phyloP scores from a whole-genome alignment of 2,329 filamentous ascomycete genomes.

The Alternaria postmessia region DNA sequence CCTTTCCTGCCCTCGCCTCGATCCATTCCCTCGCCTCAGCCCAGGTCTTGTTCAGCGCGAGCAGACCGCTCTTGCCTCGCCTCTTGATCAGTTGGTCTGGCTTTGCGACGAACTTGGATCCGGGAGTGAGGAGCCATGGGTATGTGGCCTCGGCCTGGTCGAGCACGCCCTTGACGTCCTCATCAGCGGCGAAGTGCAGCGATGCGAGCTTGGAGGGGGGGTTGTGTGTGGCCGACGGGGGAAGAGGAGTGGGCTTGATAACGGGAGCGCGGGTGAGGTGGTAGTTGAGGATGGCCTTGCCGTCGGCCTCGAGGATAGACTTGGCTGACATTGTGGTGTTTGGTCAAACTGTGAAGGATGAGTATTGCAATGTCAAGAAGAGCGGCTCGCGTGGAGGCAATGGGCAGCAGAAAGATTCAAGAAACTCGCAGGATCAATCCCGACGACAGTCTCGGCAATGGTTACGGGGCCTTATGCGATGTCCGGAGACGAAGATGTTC shows the following conservation, averaged over 20 bases:
- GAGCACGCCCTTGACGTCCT: constrained; percentile 81
- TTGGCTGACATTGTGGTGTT: constrained; percentile 83
- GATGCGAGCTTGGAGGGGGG: constrained; percentile 88
- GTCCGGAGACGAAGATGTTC: constrained; percentile 28
- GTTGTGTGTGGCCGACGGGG: constrained; percentile 86
- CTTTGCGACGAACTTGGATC: constrained; percentile 96
- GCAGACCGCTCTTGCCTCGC: constrained; percentile 96
- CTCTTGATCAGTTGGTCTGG: constrained; percentile 99
- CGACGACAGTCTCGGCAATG: constrained; percentile 25
- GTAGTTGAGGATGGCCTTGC: constrained; percentile 99
- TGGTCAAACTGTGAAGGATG: constrained; percentile 35
- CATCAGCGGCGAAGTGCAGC: constrained; percentile 90
- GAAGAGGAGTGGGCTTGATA: constrained; percentile 97
- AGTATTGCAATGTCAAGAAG: constrained; percentile 26
- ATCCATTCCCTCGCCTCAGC: constrained; percentile 93
- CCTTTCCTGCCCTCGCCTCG: constrained; percentile 88
- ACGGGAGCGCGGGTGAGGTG: constrained; percentile 96
- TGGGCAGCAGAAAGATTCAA: constrained; percentile 19
- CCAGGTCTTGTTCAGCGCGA: constrained; percentile 98
- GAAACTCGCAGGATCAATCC: constrained; percentile 19
- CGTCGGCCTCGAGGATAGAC: constrained; percentile 97
- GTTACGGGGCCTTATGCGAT: constrained; percentile 26
- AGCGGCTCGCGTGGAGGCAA: constrained; percentile 25
- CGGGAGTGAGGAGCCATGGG: constrained; percentile 87
- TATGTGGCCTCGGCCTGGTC: constrained; percentile 96